Base-by-base conservation (phyloP, 257 asterid genomes). In the Cruciata laevipes region DNA sequence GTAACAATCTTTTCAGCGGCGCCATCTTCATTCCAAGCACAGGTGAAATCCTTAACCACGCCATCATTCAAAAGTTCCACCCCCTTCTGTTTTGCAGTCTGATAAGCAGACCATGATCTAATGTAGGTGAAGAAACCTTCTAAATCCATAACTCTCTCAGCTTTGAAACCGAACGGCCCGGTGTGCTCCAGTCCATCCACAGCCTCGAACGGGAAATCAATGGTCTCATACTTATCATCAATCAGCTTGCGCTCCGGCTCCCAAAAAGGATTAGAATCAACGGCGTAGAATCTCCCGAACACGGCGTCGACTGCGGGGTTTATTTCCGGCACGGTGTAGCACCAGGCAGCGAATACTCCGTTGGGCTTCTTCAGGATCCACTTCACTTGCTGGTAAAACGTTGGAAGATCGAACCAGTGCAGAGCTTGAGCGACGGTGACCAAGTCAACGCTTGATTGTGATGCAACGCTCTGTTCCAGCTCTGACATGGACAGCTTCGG, bases 341-440 rank as follows among this genome's bases (percentile, higher is more conserved):
- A 89, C 95, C 96, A 89, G 0, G 95, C 87, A 9, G 96, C 96
- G n/a, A 89, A 66, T 0, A 89, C 84, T 5, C 96, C 95, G 18
- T 69, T 42, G 11, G 96, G 95, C 55, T 85, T 88, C 67, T 79
- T 88, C 10, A 88, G 79, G 3, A 81, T 37, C 84, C 86, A 75
- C 49, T 68, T 84, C 18, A 79, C 91, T 56, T 80, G 87, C 7
- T 79, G 66, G 81, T 88, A 88, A 81, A 88, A 88, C 12, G 80
- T 23, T 1, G 89, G 83, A 60, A 88, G 83, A 71, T 88, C 86
- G 52, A 88, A 86, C 95, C 95, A 88, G 73, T 88, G 96, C 83
- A 88, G 27, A 32, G 96, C 91, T 67, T 84, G 95, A 58, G 96
- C 96, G 23, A 80, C 53, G 63, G 82, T 73, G 5, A 84, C 84